These are phyloP conservation scores for Poa annua DNA, from an alignment of 176 grass and related monocot species.

Conservation along the genomic window DNA sequence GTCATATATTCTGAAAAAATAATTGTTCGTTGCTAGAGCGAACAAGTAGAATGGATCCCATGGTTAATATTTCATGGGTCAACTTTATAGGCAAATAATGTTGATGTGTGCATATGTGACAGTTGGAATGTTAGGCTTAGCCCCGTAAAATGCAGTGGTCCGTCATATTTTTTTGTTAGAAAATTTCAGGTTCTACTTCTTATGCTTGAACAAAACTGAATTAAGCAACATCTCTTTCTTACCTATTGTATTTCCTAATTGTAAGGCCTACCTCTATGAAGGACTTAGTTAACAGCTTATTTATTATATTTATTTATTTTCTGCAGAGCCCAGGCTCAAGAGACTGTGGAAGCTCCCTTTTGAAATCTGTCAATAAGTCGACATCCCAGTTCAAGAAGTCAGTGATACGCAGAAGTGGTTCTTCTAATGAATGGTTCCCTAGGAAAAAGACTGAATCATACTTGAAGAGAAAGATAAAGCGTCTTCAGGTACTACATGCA, in stretches of 20 bases:
- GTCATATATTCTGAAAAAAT: neutral
- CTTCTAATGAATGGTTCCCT: conserved; percentile 75
- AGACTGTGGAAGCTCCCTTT: conserved; percentile 59
- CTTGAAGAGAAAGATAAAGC: conserved; percentile 95
- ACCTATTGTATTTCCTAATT: neutral
- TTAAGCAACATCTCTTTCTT: neutral
- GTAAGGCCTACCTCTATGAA: neutral
- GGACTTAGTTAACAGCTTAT: conserved; percentile 29
- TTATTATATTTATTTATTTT: conserved; percentile 41
- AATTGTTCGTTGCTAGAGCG: neutral
- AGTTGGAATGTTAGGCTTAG: neutral
- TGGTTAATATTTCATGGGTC: neutral
- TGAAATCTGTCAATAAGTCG: conserved; percentile 74
- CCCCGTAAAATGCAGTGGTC: neutral
- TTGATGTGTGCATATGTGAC: neutral
- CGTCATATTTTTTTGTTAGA: neutral
- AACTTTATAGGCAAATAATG: conserved; percentile 3
- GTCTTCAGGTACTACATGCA: conserved; percentile 63
- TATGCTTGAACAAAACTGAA: neutral
- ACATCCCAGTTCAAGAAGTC: conserved; percentile 84
- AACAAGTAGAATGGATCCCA: neutral
- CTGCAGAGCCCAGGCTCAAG: conserved; percentile 65
- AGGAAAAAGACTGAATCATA: conserved; percentile 82
- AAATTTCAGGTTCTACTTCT: neutral
- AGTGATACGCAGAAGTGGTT: conserved; percentile 57